These are phyloP conservation scores for Gynochthodes officinalis DNA, from an alignment of 257 asterid genomes.

Conservation along the genomic window DNA sequence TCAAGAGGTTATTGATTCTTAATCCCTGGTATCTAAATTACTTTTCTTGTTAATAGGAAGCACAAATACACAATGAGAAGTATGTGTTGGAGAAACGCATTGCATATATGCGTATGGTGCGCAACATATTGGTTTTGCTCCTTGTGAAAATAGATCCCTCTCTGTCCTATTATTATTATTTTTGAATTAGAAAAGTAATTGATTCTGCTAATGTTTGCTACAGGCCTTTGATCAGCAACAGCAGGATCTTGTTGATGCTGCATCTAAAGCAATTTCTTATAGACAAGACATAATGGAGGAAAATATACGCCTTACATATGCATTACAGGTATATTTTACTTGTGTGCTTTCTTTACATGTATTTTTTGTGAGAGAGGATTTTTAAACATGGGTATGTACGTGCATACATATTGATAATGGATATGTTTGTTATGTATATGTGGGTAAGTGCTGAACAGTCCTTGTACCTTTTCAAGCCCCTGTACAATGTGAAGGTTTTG, in stretches of 20 bases:
- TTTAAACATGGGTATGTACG: background rate
- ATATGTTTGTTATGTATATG: background rate
- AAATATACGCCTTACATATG: conserved; percentile 92
- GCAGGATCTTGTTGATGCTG: conserved; percentile 97
- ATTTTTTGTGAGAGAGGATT: background rate
- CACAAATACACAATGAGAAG: conserved; percentile 80
- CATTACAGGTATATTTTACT: conserved; percentile 65
- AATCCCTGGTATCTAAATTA: conserved; percentile 15
- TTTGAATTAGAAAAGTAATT: conserved; percentile 17
- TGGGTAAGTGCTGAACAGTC: background rate
- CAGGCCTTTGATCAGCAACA: conserved; percentile 99
- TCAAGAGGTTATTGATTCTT: conserved; percentile 10
- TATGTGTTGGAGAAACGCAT: conserved; percentile 85
- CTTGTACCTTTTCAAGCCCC: background rate
- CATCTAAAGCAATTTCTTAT: conserved; percentile 94
- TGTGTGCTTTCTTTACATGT: background rate
- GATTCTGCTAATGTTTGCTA: conserved; percentile 17
- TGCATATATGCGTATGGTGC: conserved; percentile 94
- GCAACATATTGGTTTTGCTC: conserved; percentile 26
- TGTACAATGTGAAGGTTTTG: background rate
- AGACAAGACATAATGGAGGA: conserved; percentile 97
- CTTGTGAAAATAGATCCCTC: conserved; percentile 13
- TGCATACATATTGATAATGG: background rate
- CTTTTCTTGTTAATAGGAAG: conserved; percentile 54
- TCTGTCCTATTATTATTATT: background rate